Evolutionary conservation across 139 green algal species (phyloP), one percentile per base, ranked within the genome.

Genomic region (Raphidocelis subcapitata): DNA sequence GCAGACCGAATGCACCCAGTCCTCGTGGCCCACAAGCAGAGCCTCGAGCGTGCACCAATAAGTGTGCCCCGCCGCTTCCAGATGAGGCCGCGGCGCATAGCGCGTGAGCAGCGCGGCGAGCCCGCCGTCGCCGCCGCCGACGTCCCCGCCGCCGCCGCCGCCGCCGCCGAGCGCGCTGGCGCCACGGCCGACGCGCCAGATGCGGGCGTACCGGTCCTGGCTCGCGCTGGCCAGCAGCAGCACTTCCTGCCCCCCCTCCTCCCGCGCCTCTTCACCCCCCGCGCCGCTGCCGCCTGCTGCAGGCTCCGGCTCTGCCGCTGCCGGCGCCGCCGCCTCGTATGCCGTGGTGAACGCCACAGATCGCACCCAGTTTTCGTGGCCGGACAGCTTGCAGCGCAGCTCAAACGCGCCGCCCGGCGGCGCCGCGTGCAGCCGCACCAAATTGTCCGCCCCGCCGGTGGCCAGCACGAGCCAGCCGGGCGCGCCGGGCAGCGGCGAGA

Each of bases 21-120:
- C 95, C 76, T 99, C 95, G 65, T 99, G 95, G 0, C 92, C 93
- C 2, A 94, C 79, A 1, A 97, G 82, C 46, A 99, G 75, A 0
- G 90, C 86, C 74, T 98, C 92, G 36, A 96, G 67, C 1, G 62
- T 76, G 10, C 67, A 75, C 73, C 62, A 64, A 24, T 78, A 62
- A 23, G 24, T 69, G 33, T 28, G 41, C 3, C 51, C 67, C 31
- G 46, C 36, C 12, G 77, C 66, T 35, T 31, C 24, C 3, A 88
- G 44, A 20, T 66, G 67, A 0, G 86, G 84, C 65, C 82, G 76
- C 31, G 87, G 86, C 1, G 85, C 81, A 37, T 92, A 93, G 44
- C 84, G 79, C 15, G 79, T 71, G 23, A 92, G 82, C 0, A 73
- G 63, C 20, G 37, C 28, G 1, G 70, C 63, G 52, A 83, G 65